Evolutionary conservation across 371 early-diverging fungal species (phyloP), one percentile per base, ranked within the genome.

Genomic region (Mucor velutinosus): DNA sequence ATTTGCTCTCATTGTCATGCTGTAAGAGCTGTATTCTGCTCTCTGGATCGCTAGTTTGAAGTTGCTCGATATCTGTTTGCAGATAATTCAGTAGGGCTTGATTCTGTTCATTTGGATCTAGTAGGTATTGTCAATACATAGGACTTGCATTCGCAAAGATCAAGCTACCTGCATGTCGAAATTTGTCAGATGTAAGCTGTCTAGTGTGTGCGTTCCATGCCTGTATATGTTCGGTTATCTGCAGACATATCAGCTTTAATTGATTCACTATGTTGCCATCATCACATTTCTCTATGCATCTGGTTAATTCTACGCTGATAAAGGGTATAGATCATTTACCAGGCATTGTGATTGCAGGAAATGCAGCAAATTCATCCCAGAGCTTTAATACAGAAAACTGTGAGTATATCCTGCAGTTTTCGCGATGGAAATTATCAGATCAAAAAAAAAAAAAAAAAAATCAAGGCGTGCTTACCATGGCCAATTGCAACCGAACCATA

Each of bases 301-400:
- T 41, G 47, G 3, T 10, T 47, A 47, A 19, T 47, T 47, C n/a
- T 21, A 49, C 8, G 49, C 49, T 21, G 19, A 49, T 49, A 5
- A 3, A 41, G 2, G 4, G 17, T 47, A 12, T 25, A 14, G 25
- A 14, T 41, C 41, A 14, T 41, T 41, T 53, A 53, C 53, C 53
- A 25, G 53, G 53, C 15, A 53, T 6, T 53, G 15, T 27, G 25
- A 27, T 53, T 27, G 53, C 27, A 21, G 53, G 53, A 53, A 53
- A 53, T 43, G 43, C 60, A 60, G 61, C 47, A 61, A 47, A 32
- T 61, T 61, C 47, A 61, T 61, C 47, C 27, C 61, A 33, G 61
- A 61, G 61, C 61, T 61, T 61, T 12, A 60, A 61, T 19, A 47
- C 19, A 4, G 15, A 60, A 6, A 43, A 14, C 12, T 8, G 27